Evolutionary conservation across 495 filamentous ascomycete genomes (phyloP), one percentile per base, ranked within the genome.

Genomic region (Neurospora sp.): DNA sequence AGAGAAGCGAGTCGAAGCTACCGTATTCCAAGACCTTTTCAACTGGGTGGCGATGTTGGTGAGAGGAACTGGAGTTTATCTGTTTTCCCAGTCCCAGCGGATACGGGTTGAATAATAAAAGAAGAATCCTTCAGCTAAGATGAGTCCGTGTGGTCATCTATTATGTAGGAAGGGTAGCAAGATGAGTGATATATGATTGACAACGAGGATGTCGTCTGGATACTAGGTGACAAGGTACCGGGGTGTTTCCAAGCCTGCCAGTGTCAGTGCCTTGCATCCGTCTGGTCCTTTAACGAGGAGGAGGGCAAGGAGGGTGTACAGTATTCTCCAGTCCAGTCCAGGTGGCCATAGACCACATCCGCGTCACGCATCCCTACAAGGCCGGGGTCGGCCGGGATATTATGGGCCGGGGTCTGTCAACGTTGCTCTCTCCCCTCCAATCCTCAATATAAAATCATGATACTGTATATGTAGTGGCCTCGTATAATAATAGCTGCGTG

Each of bases 181-280:
- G 31, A 18, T 35, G 27, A 75, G 74, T 39, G 71, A 75, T 73
- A 75, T 78, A 75, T 77, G 78, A 79, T 77, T 78, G 78, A 75
- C 78, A 68, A 61, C 75, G 74, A 75, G 74, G 75, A 75, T 74
- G 71, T 69, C 40, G 68, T 65, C 53, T 65, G 53, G 12, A 35
- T 65, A 18, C 14, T 16, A 5, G 27, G 27, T 35, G 53, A 65
- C 53, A 35, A 65, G 53, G 53, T 65, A 65, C 53, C 27, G 27
- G 53, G 74, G 61, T 69, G 70, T 37, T 71, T 35, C 44, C 42
- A 69, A 73, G 74, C 53, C 69, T 68, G 69, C 40, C 73, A 68
- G 39, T 12, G 41, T 70, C 16, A 40, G 70, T 71, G 12, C 53
- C 53, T 68, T 53, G 70, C 45, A 68, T 73, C 61, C 27, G 65